phyloP scores from a whole-genome alignment of 768 basidiomycete genomes.

The Dictyophora rubrovolvata region DNA sequence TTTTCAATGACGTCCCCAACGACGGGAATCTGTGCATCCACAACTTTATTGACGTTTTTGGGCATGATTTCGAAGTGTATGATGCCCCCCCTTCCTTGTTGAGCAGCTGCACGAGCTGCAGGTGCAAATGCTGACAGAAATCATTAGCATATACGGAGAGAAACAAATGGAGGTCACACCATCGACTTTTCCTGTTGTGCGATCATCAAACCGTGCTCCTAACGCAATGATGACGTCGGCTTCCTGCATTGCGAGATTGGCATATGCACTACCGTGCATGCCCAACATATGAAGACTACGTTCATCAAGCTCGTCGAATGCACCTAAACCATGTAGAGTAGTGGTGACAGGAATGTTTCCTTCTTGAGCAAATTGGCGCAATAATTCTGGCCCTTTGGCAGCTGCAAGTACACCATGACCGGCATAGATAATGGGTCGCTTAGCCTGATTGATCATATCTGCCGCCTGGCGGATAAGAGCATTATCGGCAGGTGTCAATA shows the following conservation, averaged over 20 bases:
- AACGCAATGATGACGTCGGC: slow-evolving; percentile 98
- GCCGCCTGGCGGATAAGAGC: slow-evolving; percentile 75
- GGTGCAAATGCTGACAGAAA: slow-evolving; percentile 62
- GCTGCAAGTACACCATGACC: slow-evolving; percentile 84
- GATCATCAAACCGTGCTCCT: slow-evolving; percentile 94
- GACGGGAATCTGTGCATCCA: slow-evolving; percentile 88
- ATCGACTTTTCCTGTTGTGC: slow-evolving; percentile 86
- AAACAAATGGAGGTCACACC: slow-evolving; percentile 18
- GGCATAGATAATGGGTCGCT: slow-evolving; percentile 86
- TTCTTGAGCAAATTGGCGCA: slow-evolving; percentile 63
- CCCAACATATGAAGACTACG: slow-evolving; percentile 94
- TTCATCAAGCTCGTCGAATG: slow-evolving; percentile 79
- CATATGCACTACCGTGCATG: slow-evolving; percentile 97
- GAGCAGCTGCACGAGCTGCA: slow-evolving; percentile 76
- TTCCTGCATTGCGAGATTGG: slow-evolving; percentile 94
- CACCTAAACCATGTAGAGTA: slow-evolving; percentile 90
- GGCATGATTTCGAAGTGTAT: slow-evolving; percentile 99
- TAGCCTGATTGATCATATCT: slow-evolving; percentile 81
- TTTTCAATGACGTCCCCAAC: slow-evolving; percentile 88
- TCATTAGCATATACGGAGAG: neutral
- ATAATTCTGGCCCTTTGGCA: slow-evolving; percentile 70
- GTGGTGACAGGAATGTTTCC: slow-evolving; percentile 98
- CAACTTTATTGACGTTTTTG: slow-evolving; percentile 99
- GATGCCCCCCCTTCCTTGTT: slow-evolving; percentile 83
- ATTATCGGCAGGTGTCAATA: slow-evolving; percentile 52